These are phyloP conservation scores for Avena sativa DNA, from an alignment of 176 grass and related monocot species.

Conservation along the genomic window DNA sequence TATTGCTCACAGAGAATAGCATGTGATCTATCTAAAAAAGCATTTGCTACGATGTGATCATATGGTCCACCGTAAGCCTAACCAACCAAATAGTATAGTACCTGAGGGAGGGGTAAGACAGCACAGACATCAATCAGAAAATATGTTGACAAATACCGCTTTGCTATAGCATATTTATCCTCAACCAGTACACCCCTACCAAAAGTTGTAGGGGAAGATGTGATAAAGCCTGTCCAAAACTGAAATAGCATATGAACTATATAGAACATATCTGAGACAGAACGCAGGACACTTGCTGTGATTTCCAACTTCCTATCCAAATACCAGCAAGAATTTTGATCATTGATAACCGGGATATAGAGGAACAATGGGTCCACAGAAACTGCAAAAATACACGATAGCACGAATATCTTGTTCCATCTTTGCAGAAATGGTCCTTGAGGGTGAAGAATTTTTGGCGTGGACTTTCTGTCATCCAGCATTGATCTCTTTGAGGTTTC, in stretches of 20 bases:
- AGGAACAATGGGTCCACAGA: slow-evolving; percentile 92
- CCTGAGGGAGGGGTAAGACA: slow-evolving; percentile 90
- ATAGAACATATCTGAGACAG: slow-evolving; percentile 92
- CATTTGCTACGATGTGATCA: slow-evolving; percentile 11
- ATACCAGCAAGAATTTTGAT: slow-evolving; percentile 59
- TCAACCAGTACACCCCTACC: slow-evolving; percentile 74
- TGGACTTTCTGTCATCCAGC: slow-evolving; percentile 41
- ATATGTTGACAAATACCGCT: slow-evolving; percentile 73
- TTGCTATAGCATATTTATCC: slow-evolving; percentile 69
- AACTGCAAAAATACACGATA: slow-evolving; percentile 89
- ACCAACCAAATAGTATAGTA: slow-evolving; percentile 31
- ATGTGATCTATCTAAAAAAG: not conserved
- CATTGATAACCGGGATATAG: slow-evolving; percentile 76
- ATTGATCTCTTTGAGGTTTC: slow-evolving; percentile 54
- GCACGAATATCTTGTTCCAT: slow-evolving; percentile 96
- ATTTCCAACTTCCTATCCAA: slow-evolving; percentile 77
- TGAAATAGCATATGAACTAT: slow-evolving; percentile 91
- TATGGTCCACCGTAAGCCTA: not conserved
- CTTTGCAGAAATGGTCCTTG: slow-evolving; percentile 89
- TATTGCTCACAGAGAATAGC: not conserved
- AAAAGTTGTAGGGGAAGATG: slow-evolving; percentile 75
- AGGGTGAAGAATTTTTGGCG: slow-evolving; percentile 67
- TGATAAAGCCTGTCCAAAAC: slow-evolving; percentile 84
- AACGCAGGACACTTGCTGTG: slow-evolving; percentile 67
- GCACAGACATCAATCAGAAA: slow-evolving; percentile 87